Evolutionary conservation across 2,329 filamentous ascomycete species (phyloP), one percentile per base, ranked within the genome.

Genomic region (Dactylella cylindrospora): DNA sequence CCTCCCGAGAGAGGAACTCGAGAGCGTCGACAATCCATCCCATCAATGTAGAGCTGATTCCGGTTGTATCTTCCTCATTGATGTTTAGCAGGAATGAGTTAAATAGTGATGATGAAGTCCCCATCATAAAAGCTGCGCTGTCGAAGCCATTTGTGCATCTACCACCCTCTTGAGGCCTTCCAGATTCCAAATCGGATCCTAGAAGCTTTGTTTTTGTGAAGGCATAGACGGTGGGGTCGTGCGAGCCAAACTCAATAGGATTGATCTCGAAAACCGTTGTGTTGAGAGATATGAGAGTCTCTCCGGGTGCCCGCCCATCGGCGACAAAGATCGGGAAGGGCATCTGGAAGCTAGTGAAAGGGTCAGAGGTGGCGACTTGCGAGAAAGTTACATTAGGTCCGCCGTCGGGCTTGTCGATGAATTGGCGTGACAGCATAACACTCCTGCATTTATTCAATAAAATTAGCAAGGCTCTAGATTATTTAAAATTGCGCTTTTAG

Each of bases 71-170:
- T 4, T 71, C 68, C 28, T 71, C 72, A 66, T 88, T 79, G 51
- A 91, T 76, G 8, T 81, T 74, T 2, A 90, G 76, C 13, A 95
- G 74, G 68, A 87, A 80, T 68, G 83, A 77, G 74, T 95, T 95
- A 78, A 95, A 95, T 1, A 95, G 78, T 0, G 86, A 85, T 1
- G 84, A 88, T 17, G 85, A 89, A 0, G 90, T 95, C 44, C 90
- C 90, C 82, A 95, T 89, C 20, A 95, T 76, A 70, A 81, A 95
- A 5, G 88, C 88, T 19, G 80, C 80, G 68, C 90, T 90, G 73
- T 95, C 90, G 65, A 90, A 90, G 0, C 90, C 90, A 5, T 79
- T 77, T 12, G 94, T 79, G 70, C 90, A 95, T 22, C 65, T 64
- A 22, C 74, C 71, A 35, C 80, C 78, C 51, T 77, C 71, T 8